Conservation (phyloP, 2,329 filamentous ascomycete genomes). For the Talaromyces sp. region DNA sequence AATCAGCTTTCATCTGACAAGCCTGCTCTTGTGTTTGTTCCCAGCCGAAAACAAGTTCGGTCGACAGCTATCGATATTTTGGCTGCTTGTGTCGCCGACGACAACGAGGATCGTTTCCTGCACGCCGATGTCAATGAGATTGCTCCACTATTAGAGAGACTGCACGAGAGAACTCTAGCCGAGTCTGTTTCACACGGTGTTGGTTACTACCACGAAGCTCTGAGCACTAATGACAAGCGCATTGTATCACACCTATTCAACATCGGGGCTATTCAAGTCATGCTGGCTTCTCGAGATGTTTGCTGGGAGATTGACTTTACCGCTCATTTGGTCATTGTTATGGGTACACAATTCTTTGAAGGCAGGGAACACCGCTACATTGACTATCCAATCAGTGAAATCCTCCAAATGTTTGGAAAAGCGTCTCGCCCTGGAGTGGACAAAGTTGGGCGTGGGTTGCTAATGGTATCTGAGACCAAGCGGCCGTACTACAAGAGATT, state of each 20-base stretch:
- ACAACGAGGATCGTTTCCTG: conserved; percentile 90
- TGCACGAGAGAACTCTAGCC: conserved; percentile 81
- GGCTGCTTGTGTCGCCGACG: conserved; percentile 79
- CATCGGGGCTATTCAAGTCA: conserved; percentile 81
- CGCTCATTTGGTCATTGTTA: conserved; percentile 87
- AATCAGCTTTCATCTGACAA: conserved; percentile 77
- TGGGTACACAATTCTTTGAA: conserved; percentile 98
- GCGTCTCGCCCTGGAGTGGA: conserved; percentile 74
- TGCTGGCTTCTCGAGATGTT: conserved; percentile 78
- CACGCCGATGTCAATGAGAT: conserved; percentile 80
- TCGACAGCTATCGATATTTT: conserved; percentile 81
- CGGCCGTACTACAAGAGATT: conserved; percentile 99
- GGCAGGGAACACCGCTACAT: conserved; percentile 95
- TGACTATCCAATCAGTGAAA: conserved; percentile 89
- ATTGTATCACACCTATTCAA: conserved; percentile 91
- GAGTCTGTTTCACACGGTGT: conserved; percentile 91
- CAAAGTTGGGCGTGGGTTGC: conserved; percentile 78
- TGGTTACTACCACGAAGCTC: conserved; percentile 93
- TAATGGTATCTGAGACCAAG: conserved; percentile 93
- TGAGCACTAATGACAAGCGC: conserved; percentile 81
- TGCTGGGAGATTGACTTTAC: conserved; percentile 91
- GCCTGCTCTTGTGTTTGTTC: conserved; percentile 86
- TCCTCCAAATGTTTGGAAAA: conserved; percentile 97
- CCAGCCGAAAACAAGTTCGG: conserved; percentile 87
- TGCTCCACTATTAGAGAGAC: conserved; percentile 69